Evolutionary conservation across 495 filamentous ascomycete species (phyloP).

Genomic region (Penicillium lividum): DNA sequence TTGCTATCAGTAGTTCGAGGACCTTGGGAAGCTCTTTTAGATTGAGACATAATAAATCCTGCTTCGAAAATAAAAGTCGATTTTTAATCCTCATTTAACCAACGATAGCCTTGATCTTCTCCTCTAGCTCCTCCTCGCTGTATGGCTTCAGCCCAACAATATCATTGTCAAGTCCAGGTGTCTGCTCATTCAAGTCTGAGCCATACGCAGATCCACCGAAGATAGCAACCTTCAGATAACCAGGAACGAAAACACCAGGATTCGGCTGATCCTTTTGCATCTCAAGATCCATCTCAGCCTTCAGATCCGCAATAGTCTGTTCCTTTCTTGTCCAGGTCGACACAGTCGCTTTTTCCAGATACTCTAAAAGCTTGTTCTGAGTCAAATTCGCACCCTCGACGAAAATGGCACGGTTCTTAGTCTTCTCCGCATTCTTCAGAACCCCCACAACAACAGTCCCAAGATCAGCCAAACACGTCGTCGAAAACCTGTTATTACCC

Average conservation of each 20-base stretch:
- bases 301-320: background rate
- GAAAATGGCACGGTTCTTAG: slow-evolving; percentile 12
- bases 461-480: slow-evolving; percentile 10
- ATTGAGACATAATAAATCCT: too few relatives aligned
- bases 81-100: background rate
- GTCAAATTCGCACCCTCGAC: slow-evolving; percentile 11
- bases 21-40: too few relatives aligned
- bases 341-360: background rate
- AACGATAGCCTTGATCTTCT: background rate
- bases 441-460: slow-evolving; percentile 12
- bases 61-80: too few relatives aligned
- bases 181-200: slow-evolving; percentile 3
- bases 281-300: background rate
- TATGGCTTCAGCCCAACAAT: background rate
- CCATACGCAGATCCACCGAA: slow-evolving; percentile 5
- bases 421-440: slow-evolving; percentile 2
- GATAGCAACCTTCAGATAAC: slow-evolving; percentile 3
- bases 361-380: slow-evolving; percentile 11
- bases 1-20: background rate
- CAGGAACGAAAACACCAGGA: slow-evolving; percentile 3
- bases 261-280: slow-evolving; percentile 3
- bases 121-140: background rate
- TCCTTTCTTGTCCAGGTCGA: background rate
- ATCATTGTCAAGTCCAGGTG: slow-evolving; percentile 2
- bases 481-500: slow-evolving; percentile 11